Conservation (phyloP, 2,329 filamentous ascomycete genomes). For the Apiospora koreana region DNA sequence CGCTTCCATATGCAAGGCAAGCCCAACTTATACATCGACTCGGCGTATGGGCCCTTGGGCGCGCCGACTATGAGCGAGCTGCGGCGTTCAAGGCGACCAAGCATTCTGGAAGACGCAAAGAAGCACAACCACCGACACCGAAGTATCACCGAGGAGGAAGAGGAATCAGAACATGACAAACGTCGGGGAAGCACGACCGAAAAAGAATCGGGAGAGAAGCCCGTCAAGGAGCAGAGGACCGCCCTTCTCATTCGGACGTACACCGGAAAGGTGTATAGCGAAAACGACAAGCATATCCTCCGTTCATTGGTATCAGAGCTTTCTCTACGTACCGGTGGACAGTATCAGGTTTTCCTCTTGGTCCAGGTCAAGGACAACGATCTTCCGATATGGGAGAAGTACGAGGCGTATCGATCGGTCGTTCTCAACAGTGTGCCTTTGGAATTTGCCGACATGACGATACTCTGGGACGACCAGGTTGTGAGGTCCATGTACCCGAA, state of each 20-base stretch:
- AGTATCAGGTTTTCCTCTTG: slow-evolving; percentile 79
- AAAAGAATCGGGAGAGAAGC: slow-evolving; percentile 15
- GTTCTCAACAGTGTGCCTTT: slow-evolving; percentile 64
- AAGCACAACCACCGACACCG: not conserved
- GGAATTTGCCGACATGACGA: slow-evolving; percentile 70
- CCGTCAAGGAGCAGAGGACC: slow-evolving; percentile 55
- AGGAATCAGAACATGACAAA: not conserved
- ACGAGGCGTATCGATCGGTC: slow-evolving; percentile 58
- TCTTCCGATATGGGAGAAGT: slow-evolving; percentile 59
- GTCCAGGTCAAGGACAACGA: slow-evolving; percentile 72
- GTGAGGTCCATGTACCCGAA: slow-evolving; percentile 78
- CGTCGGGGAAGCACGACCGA: slow-evolving; percentile 10
- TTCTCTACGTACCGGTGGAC: slow-evolving; percentile 72
- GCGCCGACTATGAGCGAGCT: slow-evolving; percentile 6
- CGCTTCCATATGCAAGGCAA: slow-evolving; percentile 51
- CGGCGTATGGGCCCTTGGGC: not conserved
- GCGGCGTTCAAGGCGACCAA: not conserved
- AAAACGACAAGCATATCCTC: slow-evolving; percentile 77
- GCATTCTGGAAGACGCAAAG: not conserved
- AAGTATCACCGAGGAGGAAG: slow-evolving; percentile 14
- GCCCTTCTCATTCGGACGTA: slow-evolving; percentile 77
- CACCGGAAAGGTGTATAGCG: slow-evolving; percentile 72
- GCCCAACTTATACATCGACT: not conserved
- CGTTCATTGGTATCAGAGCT: slow-evolving; percentile 80
- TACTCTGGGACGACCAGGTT: slow-evolving; percentile 74